These are phyloP conservation scores for Erysimum cheiranthoides DNA, from an alignment of 345 rosid genomes.

Conservation along the genomic window DNA sequence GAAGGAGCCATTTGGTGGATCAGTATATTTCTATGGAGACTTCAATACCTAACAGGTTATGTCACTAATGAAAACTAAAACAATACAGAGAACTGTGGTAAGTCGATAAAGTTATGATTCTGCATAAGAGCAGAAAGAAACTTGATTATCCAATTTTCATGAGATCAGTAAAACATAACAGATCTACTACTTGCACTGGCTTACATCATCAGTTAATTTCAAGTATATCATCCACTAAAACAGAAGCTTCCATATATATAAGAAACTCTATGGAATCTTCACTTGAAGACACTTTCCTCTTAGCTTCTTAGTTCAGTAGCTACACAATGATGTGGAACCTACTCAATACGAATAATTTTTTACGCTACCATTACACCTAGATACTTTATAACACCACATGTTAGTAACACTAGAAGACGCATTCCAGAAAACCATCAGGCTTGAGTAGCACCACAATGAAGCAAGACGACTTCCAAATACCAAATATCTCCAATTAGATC, in stretches of 20 bases:
- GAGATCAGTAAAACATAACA: slow-evolving; percentile 7
- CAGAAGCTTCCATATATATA: slow-evolving; percentile 6
- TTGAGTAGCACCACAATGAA: neutral
- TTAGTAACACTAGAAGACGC: slow-evolving; percentile 18
- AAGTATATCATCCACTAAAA: neutral
- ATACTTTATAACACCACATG: slow-evolving; percentile 25
- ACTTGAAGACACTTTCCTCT: neutral
- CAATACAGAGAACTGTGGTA: slow-evolving; percentile 9
- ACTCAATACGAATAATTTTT: neutral
- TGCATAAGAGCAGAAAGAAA: neutral
- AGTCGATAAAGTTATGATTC: neutral
- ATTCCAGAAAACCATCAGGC: neutral
- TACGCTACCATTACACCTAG: slow-evolving; percentile 14
- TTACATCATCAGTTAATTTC: slow-evolving; percentile 30
- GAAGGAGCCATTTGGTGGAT: slow-evolving; percentile 37
- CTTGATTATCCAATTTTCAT: neutral
- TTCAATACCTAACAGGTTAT: slow-evolving; percentile 32
- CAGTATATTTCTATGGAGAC: slow-evolving; percentile 26
- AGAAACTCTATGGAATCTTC: neutral
- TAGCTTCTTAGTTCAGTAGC: slow-evolving; percentile 23
- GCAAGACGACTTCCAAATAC: slow-evolving; percentile 8
- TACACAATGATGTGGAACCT: slow-evolving; percentile 31
- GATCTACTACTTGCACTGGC: slow-evolving; percentile 1
- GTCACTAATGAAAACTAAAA: slow-evolving; percentile 29
- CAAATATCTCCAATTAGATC: slow-evolving; percentile 9